A percentile compares a stretch with the other conserved stretches of the same genome.
These are phyloP conservation scores for Globisporangium paddicum DNA, from an alignment of 352 stramenopile species.

Conservation along the genomic window DNA sequence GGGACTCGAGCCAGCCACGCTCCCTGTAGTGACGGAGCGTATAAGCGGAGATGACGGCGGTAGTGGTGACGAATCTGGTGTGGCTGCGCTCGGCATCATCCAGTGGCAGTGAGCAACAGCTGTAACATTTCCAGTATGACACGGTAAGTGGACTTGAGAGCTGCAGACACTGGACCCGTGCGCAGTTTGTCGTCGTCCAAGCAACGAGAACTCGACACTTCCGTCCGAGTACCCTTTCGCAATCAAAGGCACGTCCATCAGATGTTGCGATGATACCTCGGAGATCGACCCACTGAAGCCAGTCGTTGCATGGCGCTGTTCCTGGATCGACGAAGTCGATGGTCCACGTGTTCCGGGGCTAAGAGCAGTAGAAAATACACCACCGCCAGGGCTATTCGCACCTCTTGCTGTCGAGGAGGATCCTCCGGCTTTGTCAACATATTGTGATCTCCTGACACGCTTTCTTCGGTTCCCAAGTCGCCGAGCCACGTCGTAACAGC, in stretches of 20 bases:
- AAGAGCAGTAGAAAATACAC: constrained; percentile 17
- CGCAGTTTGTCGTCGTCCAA: constrained; percentile 12
- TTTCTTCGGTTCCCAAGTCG: constrained; percentile 26
- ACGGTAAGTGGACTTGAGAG: constrained; percentile 15
- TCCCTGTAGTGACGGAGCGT: background rate
- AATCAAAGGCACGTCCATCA: constrained; percentile 61
- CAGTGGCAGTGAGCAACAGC: constrained; percentile 47
- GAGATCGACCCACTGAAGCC: background rate
- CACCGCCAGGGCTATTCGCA: constrained; percentile 9
- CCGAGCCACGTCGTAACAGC: constrained; percentile 21
- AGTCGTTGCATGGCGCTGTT: background rate
- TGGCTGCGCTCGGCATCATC: constrained; percentile 1
- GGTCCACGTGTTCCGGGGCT: constrained; percentile 1
- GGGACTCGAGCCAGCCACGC: background rate
- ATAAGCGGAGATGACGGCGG: background rate
- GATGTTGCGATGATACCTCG: constrained; percentile 19
- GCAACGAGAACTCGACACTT: constrained; percentile 30
- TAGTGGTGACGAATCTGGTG: background rate
- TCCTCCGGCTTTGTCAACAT: background rate
- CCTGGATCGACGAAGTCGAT: background rate
- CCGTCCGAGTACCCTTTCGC: constrained; percentile 47
- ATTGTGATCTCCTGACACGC: constrained; percentile 11
- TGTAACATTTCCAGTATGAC: constrained; percentile 39
- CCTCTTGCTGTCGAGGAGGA: background rate
- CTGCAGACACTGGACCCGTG: constrained; percentile 12